A percentile compares a stretch with the other conserved stretches of the same genome.
Evolutionary conservation across 352 stramenopile species (phyloP).

Genomic region (Phytophthora fragariaefolia): DNA sequence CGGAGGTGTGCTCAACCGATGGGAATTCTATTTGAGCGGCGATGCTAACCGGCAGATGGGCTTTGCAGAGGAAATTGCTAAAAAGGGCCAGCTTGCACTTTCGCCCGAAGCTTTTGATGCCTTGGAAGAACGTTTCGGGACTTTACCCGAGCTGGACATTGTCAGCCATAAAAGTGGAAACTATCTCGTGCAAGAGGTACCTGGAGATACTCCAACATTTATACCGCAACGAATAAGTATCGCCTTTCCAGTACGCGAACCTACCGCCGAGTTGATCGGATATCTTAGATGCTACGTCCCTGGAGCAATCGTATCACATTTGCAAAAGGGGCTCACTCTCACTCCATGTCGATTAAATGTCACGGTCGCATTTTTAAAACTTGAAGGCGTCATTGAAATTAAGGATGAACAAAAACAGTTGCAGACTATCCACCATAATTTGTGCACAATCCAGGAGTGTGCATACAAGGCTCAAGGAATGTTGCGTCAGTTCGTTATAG

Average conservation of each 20-base stretch:
- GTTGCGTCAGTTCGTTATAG: conserved; percentile 87
- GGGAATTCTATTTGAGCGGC: conserved; percentile 89
- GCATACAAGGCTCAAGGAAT: conserved; percentile 83
- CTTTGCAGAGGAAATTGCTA: conserved; percentile 66
- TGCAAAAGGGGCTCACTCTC: conserved; percentile 69
- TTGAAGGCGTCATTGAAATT: conserved; percentile 64
- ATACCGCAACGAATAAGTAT: neutral
- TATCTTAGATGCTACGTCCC: conserved; percentile 74
- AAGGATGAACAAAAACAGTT: conserved; percentile 46
- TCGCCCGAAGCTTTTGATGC: conserved; percentile 58
- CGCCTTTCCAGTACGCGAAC: conserved; percentile 10
- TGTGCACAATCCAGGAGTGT: conserved; percentile 78
- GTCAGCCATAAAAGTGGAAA: conserved; percentile 51
- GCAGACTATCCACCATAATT: conserved; percentile 59
- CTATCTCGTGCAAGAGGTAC: conserved; percentile 45
- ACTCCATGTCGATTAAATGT: conserved; percentile 74
- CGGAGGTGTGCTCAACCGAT: conserved; percentile 80
- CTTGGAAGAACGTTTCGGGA: conserved; percentile 34
- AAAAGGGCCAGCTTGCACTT: conserved; percentile 77
- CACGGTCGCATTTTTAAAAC: conserved; percentile 76
- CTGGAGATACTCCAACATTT: conserved; percentile 2
- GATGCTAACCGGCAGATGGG: conserved; percentile 87
- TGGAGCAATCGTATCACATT: conserved; percentile 69
- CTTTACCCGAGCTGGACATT: conserved; percentile 28
- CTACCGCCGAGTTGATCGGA: conserved; percentile 53